These are phyloP conservation scores for Polygonum maritimum DNA, from an alignment of 148 eudicot species.

Conservation along the genomic window DNA sequence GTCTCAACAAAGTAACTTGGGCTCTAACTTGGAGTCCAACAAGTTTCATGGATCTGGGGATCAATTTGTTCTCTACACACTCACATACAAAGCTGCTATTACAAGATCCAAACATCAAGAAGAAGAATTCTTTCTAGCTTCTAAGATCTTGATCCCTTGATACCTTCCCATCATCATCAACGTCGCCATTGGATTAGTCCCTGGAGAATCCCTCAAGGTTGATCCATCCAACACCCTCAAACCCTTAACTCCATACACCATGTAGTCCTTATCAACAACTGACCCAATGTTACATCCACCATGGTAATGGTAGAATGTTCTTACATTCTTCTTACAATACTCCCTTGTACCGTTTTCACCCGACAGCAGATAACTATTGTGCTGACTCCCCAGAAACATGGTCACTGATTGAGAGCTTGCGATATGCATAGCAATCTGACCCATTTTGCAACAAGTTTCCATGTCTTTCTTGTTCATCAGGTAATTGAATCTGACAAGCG, in stretches of 20 bases:
- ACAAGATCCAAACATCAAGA: background rate
- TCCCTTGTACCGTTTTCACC: conserved; percentile 25
- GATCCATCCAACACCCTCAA: conserved; percentile 39
- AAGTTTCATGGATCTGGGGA: background rate
- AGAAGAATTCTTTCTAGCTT: conserved; percentile 10
- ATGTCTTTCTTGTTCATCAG: conserved; percentile 23
- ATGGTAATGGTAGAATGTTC: conserved; percentile 38
- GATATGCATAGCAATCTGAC: conserved; percentile 16
- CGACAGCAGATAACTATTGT: background rate
- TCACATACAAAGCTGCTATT: background rate
- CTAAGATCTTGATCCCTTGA: conserved; percentile 31
- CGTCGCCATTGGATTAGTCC: conserved; percentile 47
- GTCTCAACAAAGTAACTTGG: too few relatives aligned
- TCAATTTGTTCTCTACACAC: background rate
- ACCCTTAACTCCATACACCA: conserved; percentile 26
- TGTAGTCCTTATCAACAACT: conserved; percentile 34
- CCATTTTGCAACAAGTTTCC: conserved; percentile 24
- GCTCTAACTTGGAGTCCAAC: too few relatives aligned
- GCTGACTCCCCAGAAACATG: conserved; percentile 20
- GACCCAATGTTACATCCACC: conserved; percentile 38
- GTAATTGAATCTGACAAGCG: conserved; percentile 30
- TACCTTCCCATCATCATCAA: conserved; percentile 40
- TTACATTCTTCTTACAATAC: conserved; percentile 31
- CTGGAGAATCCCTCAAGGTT: conserved; percentile 31
- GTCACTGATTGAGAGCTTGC: conserved; percentile 19